Evolutionary conservation across 2,329 filamentous ascomycete genomes (phyloP), one percentile per base, ranked within the genome.

Genomic region (Aspergillus novoparasiticus): DNA sequence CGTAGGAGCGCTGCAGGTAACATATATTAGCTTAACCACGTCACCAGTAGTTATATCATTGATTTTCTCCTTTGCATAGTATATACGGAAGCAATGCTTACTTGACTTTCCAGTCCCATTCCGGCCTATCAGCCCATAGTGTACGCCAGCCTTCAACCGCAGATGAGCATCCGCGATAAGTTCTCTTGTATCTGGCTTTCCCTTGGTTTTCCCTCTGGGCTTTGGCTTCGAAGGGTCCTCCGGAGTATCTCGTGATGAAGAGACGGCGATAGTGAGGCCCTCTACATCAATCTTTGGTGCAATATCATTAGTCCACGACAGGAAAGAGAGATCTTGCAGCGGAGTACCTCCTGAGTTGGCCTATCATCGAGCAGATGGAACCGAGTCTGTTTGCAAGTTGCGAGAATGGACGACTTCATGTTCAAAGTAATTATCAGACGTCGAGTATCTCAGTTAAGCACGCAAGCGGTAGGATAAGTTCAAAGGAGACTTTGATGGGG

Each of bases 51-150:
- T 11, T 6, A 39, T 50, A 1, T 30, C 9, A 23, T 23, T 23
- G 4, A 34, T 4, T 30, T 56, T 19, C 10, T 16, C 0, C 21
- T 26, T 30, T 30, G 10, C 5, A 26, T n/a, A 6, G 2, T 36
- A 23, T 36, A 36, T 16, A 14, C 11, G 30, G 23, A 21, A 30
- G 34, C 43, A 39, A 58, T 30, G 61, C 71, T 26, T 77, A 90
- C 88, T 94, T 4, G 91, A 94, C 73, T 96, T 96, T 6, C 92
- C 93, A 2, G 89, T 90, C 0, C 92, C 92, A 77, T 96, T 96
- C 8, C 91, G 85, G 0, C 92, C 93, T 23, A 94, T 82, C 1
- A 96, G 81, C 0, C 91, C 92, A 81, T 96, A 96, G 64, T 90
- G 85, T 53, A 88, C 83, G 0, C 90, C 89, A 57, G 88, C 86